Conservation (phyloP, 192 early-diverging fungal species). For the Gaertneriomyces semiglobifer region DNA sequence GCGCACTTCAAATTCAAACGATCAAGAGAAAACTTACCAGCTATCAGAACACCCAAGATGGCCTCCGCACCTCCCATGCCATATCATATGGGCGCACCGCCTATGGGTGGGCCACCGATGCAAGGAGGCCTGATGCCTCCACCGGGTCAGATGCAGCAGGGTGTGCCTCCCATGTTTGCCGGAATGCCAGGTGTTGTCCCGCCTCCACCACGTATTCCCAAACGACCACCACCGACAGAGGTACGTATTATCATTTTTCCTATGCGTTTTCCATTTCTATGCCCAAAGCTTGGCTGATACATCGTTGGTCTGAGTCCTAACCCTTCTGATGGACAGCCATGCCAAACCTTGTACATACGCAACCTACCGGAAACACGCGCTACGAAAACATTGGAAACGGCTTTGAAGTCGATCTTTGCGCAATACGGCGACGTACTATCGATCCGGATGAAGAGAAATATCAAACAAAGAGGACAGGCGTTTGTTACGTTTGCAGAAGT, state of each 20-base stretch:
- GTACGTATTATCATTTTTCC: not conserved
- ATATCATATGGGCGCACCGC: too few relatives aligned
- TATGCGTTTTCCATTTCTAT: not conserved
- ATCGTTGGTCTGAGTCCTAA: not conserved
- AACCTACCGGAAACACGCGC: slow-evolving; percentile 71
- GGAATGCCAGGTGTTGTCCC: slow-evolving; percentile 26
- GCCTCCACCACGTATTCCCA: slow-evolving; percentile 27
- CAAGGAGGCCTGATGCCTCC: too few relatives aligned
- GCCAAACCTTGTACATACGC: slow-evolving; percentile 81
- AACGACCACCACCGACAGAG: slow-evolving; percentile 26
- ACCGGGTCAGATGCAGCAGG: too few relatives aligned
- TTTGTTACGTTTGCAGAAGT: slow-evolving; percentile 78
- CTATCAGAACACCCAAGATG: too few relatives aligned
- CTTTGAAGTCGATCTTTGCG: slow-evolving; percentile 74
- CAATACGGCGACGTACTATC: slow-evolving; percentile 82
- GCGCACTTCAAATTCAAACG: too few relatives aligned
- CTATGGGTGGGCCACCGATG: too few relatives aligned
- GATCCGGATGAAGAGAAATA: slow-evolving; percentile 71
- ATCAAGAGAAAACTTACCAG: too few relatives aligned
- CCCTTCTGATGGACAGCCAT: slow-evolving; percentile 46
- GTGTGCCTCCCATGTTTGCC: too few relatives aligned
- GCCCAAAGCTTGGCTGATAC: not conserved
- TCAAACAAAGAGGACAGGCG: slow-evolving; percentile 90
- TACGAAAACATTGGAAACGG: slow-evolving; percentile 69
- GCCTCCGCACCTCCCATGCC: too few relatives aligned